Conservation (phyloP, 225 moss, liverwort and hornwort species). For the Thuidium tamariscinum region DNA sequence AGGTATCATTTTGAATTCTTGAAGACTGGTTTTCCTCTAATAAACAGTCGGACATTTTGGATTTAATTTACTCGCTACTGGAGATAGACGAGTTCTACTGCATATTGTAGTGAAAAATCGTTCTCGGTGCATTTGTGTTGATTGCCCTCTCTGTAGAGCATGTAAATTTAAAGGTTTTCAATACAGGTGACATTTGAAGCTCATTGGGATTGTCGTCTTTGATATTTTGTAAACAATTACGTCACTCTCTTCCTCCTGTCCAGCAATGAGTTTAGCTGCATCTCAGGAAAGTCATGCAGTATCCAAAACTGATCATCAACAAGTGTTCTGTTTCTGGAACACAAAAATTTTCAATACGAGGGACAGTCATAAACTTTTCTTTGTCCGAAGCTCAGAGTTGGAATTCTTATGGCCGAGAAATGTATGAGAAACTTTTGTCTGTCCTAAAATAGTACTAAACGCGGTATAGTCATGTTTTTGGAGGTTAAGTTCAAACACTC, state of each 20-base stretch:
- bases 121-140: neutral
- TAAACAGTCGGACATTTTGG: neutral
- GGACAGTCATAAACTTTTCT: neutral
- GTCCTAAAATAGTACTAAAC: neutral
- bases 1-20: neutral
- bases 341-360: neutral
- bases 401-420: too few relatives aligned
- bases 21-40: neutral
- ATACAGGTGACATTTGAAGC: constrained; percentile 2
- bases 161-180: constrained; percentile 7
- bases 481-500: too few relatives aligned
- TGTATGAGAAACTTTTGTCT: neutral
- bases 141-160: constrained; percentile 1
- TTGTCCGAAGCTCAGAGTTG: neutral
- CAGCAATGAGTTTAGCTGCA: neutral
- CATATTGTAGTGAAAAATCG: neutral
- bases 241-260: neutral
- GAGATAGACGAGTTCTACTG: neutral
- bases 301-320: neutral
- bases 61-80: neutral
- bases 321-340: neutral
- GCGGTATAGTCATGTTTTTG: too few relatives aligned
- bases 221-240: neutral
- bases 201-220: neutral
- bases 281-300: neutral